Percentiles rank a stretch among this genome's conserved stretches.
Evolutionary conservation across 2,329 filamentous ascomycete genomes (phyloP).

Genomic region (Colletotrichum gigasporum): DNA sequence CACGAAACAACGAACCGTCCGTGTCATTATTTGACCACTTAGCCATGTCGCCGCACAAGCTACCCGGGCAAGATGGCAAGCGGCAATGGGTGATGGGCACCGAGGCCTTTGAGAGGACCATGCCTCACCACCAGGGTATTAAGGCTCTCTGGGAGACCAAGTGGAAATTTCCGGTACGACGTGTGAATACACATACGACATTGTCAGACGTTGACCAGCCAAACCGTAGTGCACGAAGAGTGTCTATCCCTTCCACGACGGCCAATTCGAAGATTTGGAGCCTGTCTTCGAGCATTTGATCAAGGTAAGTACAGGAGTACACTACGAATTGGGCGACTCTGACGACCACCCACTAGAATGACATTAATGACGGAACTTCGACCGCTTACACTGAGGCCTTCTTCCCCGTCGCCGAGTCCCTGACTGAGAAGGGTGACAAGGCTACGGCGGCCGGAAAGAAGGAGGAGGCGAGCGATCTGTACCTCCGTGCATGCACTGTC

Average conservation of each 20-base stretch:
- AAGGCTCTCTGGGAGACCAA: constrained; percentile 78
- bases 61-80: constrained; percentile 37
- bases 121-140: constrained; percentile 69
- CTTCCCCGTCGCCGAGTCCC: constrained; percentile 67
- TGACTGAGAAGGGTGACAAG: constrained; percentile 62
- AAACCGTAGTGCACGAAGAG: constrained; percentile 63
- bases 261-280: constrained; percentile 72
- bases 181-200: background rate
- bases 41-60: constrained; percentile 43
- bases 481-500: constrained; percentile 76
- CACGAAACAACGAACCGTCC: constrained; percentile 43
- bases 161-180: constrained; percentile 73
- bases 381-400: constrained; percentile 72
- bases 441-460: constrained; percentile 57
- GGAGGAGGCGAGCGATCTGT: constrained; percentile 67
- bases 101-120: constrained; percentile 51
- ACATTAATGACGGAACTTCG: constrained; percentile 72
- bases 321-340: background rate
- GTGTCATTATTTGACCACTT: constrained; percentile 34
- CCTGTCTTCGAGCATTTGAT: constrained; percentile 74
- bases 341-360: constrained; percentile 45
- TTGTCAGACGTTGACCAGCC: no score
- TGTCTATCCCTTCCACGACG: constrained; percentile 81
- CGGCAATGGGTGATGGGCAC: constrained; percentile 54
- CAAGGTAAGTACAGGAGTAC: constrained; percentile 49